Base-by-base conservation (phyloP, 1,284 basidiomycete genomes). In the Cryptococcus sp. region DNA sequence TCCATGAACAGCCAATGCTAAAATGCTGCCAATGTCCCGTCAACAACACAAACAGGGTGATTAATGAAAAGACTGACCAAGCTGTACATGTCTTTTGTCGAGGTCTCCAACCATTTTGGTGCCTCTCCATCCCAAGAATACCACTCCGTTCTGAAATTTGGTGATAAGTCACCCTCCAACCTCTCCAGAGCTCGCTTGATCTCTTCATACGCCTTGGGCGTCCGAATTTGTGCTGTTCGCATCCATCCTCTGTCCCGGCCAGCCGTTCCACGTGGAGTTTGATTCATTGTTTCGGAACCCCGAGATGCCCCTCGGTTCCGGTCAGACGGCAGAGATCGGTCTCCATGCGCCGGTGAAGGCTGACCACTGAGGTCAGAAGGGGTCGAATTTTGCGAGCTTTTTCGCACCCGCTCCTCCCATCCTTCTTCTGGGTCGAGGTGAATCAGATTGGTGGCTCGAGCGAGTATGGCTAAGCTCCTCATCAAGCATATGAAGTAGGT, bases 371-470 rank as follows among this genome's bases (percentile, higher is more conserved):
- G 29, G 8, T 4, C 51, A n/a, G 22, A 20, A n/a, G 50, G 52
- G 11, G 53, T 19, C 13, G 62, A 57, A 7, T 19, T 23, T 16
- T 52, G 55, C 15, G 52, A 13, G 3, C 22, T 16, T 16, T 49
- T 26, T 1, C 40, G 61, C 19, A 47, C 25, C 10, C 37, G 25
- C 1, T 49, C 45, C 16, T 69, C 58, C 63, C 64, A 67, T 8
- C 65, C 70, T 17, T 58, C 52, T 54, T 76, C 74, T 2, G 69
- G 68, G 5, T 62, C 48, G 17, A 67, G 63, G 53, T 73, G 73
- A 63, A 72, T 72, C 22, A 76, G 58, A 48, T 74, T 74, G 17
- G 64, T 67, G 3, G 72, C 54, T 44, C 68, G 59, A 22, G 73
- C 72, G 25, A 74, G 61, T 8, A 73, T 59, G 10, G 61, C 48